Evolutionary conservation across 257 asterid genomes (phyloP).

Genomic region (Leptodermis oblonga): DNA sequence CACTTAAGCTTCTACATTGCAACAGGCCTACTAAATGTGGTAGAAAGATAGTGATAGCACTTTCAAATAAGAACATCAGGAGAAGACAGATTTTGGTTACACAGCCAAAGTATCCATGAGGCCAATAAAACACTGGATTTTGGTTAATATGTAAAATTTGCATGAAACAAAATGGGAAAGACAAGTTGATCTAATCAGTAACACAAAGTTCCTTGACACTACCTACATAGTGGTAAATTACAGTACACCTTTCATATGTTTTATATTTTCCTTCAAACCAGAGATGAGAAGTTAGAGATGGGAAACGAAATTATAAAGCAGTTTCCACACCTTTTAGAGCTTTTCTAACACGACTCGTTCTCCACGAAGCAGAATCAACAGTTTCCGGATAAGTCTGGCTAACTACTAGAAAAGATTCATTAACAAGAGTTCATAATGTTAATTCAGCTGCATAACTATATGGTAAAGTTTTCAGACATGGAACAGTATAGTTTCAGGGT

Average conservation of each 20-base stretch:
- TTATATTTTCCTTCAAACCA: neutral
- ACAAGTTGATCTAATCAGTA: neutral
- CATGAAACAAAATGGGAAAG: neutral
- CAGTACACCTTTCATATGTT: neutral
- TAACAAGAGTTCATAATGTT: neutral
- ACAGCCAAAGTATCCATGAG: neutral
- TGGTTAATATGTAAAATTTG: neutral
- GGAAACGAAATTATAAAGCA: neutral
- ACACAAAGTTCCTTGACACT: neutral
- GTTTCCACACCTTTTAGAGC: neutral
- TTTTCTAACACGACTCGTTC: neutral
- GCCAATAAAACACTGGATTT: neutral
- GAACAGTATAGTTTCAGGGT: neutral
- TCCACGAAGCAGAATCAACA: constrained; percentile 5
- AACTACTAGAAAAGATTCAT: neutral
- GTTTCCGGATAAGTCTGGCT: neutral
- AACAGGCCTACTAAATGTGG: neutral
- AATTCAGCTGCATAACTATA: neutral
- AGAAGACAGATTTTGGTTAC: neutral
- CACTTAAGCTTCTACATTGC: neutral
- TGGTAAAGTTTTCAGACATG: neutral
- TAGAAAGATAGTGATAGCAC: neutral
- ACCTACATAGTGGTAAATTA: neutral
- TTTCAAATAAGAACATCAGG: neutral
- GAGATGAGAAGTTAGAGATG: neutral